Percentiles rank a stretch among this genome's conserved stretches.
Conservation (phyloP, 441 rosid genomes). For the Pelargonium cotyledonis region DNA sequence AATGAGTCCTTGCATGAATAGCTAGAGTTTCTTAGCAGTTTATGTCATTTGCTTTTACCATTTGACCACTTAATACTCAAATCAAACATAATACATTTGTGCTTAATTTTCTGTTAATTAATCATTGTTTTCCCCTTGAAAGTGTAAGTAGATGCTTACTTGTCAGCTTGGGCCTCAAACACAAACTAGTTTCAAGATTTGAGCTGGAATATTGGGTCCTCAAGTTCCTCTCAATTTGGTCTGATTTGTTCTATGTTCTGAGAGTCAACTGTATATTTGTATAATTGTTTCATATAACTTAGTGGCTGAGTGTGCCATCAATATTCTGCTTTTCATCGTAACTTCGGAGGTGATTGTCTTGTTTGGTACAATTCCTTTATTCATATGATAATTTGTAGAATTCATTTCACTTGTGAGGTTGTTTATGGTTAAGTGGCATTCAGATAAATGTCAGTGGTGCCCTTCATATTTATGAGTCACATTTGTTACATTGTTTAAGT, state of each 20-base stretch:
- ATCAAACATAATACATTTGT: neutral
- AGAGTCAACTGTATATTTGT: no score
- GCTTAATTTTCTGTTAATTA: neutral
- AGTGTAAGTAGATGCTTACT: neutral
- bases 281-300: no score
- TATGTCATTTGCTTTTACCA: neutral
- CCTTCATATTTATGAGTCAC: neutral
- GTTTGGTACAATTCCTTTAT: neutral
- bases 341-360: no score
- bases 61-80: neutral
- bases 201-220: neutral
- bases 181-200: neutral
- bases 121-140: neutral
- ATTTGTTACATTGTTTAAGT: neutral
- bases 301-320: no score
- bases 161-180: neutral
- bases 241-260: no score
- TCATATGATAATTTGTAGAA: slow-evolving; percentile 1
- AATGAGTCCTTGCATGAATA: neutral
- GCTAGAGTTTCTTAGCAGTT: neutral
- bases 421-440: neutral
- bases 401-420: neutral
- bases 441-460: neutral
- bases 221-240: no score
- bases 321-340: no score